Evolutionary conservation across 805 yeast species (phyloP).

Genomic region (Candida silvicultrix): DNA sequence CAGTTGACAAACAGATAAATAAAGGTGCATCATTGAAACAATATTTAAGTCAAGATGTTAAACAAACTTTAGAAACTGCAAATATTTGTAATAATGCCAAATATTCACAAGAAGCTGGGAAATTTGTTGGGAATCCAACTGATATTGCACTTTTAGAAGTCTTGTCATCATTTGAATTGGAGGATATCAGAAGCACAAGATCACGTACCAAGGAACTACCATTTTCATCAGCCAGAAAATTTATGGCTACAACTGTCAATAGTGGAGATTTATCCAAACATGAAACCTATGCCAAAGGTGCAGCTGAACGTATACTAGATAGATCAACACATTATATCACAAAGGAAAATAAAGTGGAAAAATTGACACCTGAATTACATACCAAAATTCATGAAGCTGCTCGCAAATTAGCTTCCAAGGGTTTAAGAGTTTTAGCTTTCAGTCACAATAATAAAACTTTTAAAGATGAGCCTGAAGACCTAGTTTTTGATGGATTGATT

Average conservation of each 20-base stretch:
- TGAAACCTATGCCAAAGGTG: slow-evolving; percentile 81
- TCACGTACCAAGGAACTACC: slow-evolving; percentile 71
- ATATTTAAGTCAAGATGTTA: slow-evolving; percentile 48
- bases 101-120: slow-evolving; percentile 61
- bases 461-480: slow-evolving; percentile 43
- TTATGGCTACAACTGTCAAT: slow-evolving; percentile 77
- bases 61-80: slow-evolving; percentile 54
- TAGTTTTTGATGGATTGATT: slow-evolving; percentile 77
- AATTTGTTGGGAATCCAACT: slow-evolving; percentile 86
- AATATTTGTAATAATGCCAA: slow-evolving; percentile 72
- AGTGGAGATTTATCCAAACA: slow-evolving; percentile 50
- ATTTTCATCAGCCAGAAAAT: slow-evolving; percentile 77
- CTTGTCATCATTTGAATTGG: slow-evolving; percentile 60
- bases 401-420: slow-evolving; percentile 65
- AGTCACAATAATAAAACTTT: slow-evolving; percentile 45
- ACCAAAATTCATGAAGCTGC: slow-evolving; percentile 51
- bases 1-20: slow-evolving; percentile 40
- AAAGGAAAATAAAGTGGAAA: slow-evolving; percentile 52
- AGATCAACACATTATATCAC: slow-evolving; percentile 55
- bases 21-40: slow-evolving; percentile 28
- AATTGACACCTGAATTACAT: slow-evolving; percentile 45
- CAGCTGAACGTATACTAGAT: slow-evolving; percentile 65
- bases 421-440: slow-evolving; percentile 80
- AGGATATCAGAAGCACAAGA: slow-evolving; percentile 58
- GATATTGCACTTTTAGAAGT: slow-evolving; percentile 87